Percentiles rank a stretch among this genome's conserved stretches.
Conservation (phyloP, 805 yeast species). For the Wickerhamiella brachini region DNA sequence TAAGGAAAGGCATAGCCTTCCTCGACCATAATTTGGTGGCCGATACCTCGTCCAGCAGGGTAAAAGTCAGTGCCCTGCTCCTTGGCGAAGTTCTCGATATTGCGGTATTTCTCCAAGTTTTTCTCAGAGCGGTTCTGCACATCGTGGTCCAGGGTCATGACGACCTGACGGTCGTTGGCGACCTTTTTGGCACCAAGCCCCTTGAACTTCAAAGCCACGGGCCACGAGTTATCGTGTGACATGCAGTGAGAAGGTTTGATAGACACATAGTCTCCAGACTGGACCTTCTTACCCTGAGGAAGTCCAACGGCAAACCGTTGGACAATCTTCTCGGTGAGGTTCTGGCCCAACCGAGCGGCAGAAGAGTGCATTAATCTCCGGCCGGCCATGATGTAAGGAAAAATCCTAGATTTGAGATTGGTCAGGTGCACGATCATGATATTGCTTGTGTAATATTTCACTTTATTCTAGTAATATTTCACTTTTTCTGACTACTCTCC, state of each 20-base stretch:
- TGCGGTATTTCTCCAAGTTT: constrained; percentile 73
- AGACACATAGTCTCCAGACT: constrained; percentile 87
- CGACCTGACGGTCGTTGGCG: constrained; percentile 79
- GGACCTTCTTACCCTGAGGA: constrained; percentile 60
- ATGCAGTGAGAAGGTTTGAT: constrained; percentile 94
- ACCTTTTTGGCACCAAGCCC: constrained; percentile 83
- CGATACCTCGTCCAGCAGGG: constrained; percentile 98
- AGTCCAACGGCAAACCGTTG: constrained; percentile 85
- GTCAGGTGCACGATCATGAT: background rate
- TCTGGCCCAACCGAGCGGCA: constrained; percentile 35
- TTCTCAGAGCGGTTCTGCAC: constrained; percentile 87
- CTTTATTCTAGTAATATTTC: background rate
- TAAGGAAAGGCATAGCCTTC: constrained; percentile 97
- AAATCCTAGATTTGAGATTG: background rate
- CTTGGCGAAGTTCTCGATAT: constrained; percentile 79
- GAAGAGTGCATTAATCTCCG: constrained; percentile 7
- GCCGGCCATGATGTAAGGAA: background rate
- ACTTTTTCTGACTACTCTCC: background rate
- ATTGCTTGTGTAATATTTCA: background rate
- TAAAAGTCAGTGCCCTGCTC: constrained; percentile 91
- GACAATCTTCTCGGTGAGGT: constrained; percentile 88
- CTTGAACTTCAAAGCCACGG: constrained; percentile 92
- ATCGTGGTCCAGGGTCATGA: constrained; percentile 93
- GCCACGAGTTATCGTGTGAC: constrained; percentile 99
- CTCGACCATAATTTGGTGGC: constrained; percentile 98